A percentile compares a stretch with the other conserved stretches of the same genome.
Conservation (phyloP, 805 yeast genomes). For the Yamadazyma takamatsuzukensis region DNA sequence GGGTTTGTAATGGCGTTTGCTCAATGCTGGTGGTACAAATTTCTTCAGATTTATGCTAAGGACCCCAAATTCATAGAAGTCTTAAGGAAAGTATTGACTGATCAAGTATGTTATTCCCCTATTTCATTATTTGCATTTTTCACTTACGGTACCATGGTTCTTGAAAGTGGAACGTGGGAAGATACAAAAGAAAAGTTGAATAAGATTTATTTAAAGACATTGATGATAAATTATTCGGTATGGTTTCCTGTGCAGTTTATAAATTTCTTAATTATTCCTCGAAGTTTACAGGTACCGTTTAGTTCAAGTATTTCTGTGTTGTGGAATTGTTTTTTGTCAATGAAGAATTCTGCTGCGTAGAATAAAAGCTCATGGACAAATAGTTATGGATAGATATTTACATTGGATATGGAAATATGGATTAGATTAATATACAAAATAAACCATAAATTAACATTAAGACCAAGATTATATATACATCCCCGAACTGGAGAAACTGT, state of each 20-base stretch:
- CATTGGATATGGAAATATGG: not conserved
- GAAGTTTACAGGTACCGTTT: slow-evolving; percentile 82
- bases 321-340: slow-evolving; percentile 91
- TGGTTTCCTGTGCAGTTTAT: slow-evolving; percentile 83
- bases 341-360: slow-evolving; percentile 48
- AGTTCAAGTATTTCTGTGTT: slow-evolving; percentile 80
- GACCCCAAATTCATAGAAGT: slow-evolving; percentile 85
- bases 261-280: slow-evolving; percentile 68
- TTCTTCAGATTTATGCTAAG: slow-evolving; percentile 75
- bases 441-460: not conserved
- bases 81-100: slow-evolving; percentile 81
- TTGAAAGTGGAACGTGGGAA: slow-evolving; percentile 68
- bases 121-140: slow-evolving; percentile 76
- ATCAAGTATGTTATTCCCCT: slow-evolving; percentile 88
- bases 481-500: slow-evolving; percentile 23
- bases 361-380: not conserved
- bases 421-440: not conserved
- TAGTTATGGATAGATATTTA: not conserved
- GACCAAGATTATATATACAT: slow-evolving; percentile 20
- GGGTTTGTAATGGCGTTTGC: slow-evolving; percentile 78
- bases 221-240: slow-evolving; percentile 65
- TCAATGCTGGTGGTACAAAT: slow-evolving; percentile 86
- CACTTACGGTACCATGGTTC: slow-evolving; percentile 74
- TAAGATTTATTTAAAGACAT: slow-evolving; percentile 62
- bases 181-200: slow-evolving; percentile 63